Evolutionary conservation across 805 yeast species (phyloP).

Genomic region (Kregervanrija fluxuum): DNA sequence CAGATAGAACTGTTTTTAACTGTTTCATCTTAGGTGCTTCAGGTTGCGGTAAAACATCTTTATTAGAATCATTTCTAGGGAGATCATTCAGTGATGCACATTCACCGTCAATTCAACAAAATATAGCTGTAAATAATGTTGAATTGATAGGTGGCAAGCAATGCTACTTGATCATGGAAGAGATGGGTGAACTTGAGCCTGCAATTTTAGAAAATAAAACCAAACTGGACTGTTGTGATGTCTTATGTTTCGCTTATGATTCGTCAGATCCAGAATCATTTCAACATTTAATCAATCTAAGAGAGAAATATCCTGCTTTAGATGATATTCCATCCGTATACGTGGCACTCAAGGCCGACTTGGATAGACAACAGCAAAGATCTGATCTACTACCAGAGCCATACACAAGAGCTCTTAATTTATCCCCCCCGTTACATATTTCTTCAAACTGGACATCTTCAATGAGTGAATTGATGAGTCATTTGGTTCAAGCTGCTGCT

Average conservation of each 20-base stretch:
- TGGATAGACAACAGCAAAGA: slow-evolving; percentile 92
- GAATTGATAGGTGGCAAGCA: slow-evolving; percentile 94
- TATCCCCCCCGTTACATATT: slow-evolving; percentile 84
- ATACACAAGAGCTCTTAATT: slow-evolving; percentile 55
- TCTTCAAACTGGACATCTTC: slow-evolving; percentile 89
- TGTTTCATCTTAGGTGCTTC: slow-evolving; percentile 84
- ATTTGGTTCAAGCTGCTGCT: slow-evolving; percentile 82
- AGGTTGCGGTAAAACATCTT: slow-evolving; percentile 79
- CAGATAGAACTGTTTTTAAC: slow-evolving; percentile 86
- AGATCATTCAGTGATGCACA: slow-evolving; percentile 63
- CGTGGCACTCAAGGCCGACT: slow-evolving; percentile 91
- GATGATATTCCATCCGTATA: slow-evolving; percentile 73
- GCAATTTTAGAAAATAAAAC: slow-evolving; percentile 67
- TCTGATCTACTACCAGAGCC: slow-evolving; percentile 82
- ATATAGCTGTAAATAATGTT: slow-evolving; percentile 83
- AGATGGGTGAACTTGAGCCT: slow-evolving; percentile 78
- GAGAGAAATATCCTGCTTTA: slow-evolving; percentile 48
- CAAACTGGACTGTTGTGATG: slow-evolving; percentile 81
- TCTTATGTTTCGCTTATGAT: slow-evolving; percentile 82
- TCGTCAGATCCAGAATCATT: slow-evolving; percentile 95
- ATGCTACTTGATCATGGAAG: slow-evolving; percentile 85
- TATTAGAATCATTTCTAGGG: slow-evolving; percentile 74
- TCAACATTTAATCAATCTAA: slow-evolving; percentile 67
- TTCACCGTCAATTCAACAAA: slow-evolving; percentile 76
- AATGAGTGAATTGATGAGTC: slow-evolving; percentile 74